Base-by-base conservation (phyloP, 331 rosid species). In the Cydonia oblonga region DNA sequence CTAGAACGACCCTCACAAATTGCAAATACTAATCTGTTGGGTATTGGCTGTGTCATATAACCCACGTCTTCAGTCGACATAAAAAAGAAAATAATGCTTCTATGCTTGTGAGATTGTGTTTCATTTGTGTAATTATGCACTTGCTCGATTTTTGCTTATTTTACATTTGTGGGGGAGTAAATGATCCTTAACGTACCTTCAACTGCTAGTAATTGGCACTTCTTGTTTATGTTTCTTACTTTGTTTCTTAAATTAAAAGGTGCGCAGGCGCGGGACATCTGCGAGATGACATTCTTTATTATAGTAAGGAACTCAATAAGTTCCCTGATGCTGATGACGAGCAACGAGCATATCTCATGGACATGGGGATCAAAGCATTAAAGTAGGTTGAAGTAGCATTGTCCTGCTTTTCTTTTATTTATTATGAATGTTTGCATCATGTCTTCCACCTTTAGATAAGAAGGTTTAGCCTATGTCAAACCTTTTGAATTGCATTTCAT, bases 291-390 rank as follows among this genome's bases (percentile, higher is more conserved):
- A 88, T 90, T 76, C 87, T 85, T 58, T 70, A 85, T 80, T 88
- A 88, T 83, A 79, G 84, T 49, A 85, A 76, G 84, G 85, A 88
- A 79, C 84, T 88, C 53, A 78, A 84, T 76, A 87, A 87, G 79
- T 81, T 58, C 59, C 68, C 79, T 9, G 84, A 79, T 20, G 81
- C 42, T 71, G 88, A 87, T 53, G 96, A 88, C n/a, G 96, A 90
- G 78, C 83, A 82, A 33, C 83, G 76, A 46, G 95, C 86, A 2
- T 77, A 77, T 79, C 82, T 86, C 44, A 73, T 77, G 90, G 95
- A 88, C 81, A 85, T 90, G 92, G 95, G 92, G 69, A 73, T 87
- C 72, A 90, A 88, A 85, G 92, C 96, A 75, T 76, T 88, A 81
- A 90, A 90, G 96, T 90, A 28, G 3, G 12, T 60, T 13, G 59